Conservation (phyloP, 306 rosid genomes). For the Begonia peltatifolia region DNA sequence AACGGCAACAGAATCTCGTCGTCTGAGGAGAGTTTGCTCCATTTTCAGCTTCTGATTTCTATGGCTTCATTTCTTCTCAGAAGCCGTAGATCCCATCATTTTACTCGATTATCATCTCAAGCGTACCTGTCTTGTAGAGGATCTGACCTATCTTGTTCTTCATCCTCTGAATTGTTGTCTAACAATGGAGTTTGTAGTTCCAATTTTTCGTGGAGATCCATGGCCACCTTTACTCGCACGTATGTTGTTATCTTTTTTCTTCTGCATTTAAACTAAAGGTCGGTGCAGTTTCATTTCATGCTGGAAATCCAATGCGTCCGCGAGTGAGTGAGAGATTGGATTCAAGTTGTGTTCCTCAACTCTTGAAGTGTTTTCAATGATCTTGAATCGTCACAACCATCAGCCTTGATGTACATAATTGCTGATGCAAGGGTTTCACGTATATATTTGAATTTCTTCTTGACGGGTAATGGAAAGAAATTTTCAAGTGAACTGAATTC, state of each 20-base stretch:
- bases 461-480: no score
- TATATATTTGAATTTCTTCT: no score
- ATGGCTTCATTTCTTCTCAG: slow-evolving; percentile 69
- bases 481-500: no score
- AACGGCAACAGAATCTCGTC: slow-evolving; percentile 7
- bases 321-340: background rate
- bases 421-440: no score
- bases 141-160: slow-evolving; percentile 19
- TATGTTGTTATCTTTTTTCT: slow-evolving; percentile 8
- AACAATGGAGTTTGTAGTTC: slow-evolving; percentile 21
- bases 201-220: slow-evolving; percentile 58
- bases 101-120: slow-evolving; percentile 43
- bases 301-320: background rate
- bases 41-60: slow-evolving; percentile 1
- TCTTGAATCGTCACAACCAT: no score
- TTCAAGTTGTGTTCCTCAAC: background rate
- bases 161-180: slow-evolving; percentile 21
- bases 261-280: no score
- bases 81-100: slow-evolving; percentile 35
- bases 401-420: no score
- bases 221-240: slow-evolving; percentile 86
- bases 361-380: background rate
- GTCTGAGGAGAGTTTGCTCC: background rate
- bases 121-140: slow-evolving; percentile 37
- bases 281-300: background rate